Evolutionary conservation across 164 flowering plant species (phyloP).

Genomic region (Echeveria elegans): DNA sequence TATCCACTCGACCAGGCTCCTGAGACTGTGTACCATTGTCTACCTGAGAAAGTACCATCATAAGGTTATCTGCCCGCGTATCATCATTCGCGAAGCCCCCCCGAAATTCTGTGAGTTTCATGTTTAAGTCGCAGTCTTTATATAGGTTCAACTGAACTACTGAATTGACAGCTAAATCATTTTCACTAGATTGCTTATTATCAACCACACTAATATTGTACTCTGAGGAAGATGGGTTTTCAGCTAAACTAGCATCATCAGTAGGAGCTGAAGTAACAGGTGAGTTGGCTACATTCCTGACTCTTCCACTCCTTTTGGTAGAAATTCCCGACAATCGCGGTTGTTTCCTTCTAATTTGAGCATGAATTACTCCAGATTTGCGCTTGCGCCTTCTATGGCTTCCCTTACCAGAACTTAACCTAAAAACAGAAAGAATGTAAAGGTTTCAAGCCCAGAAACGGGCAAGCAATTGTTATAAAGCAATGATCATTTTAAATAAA

Average conservation of each 20-base stretch:
- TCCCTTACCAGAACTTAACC: conserved; percentile 39
- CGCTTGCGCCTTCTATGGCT: conserved; percentile 53
- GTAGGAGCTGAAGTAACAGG: conserved; percentile 18
- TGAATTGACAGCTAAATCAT: conserved; percentile 17
- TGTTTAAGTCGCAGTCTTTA: conserved; percentile 32
- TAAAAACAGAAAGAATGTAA: conserved; percentile 7
- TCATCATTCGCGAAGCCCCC: conserved; percentile 18
- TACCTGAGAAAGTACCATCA: conserved; percentile 26
- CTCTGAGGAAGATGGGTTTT: conserved; percentile 12
- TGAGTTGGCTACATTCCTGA: conserved; percentile 13
- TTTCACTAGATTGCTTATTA: conserved; percentile 21
- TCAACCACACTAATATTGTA: conserved; percentile 14
- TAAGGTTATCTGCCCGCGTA: conserved; percentile 19
- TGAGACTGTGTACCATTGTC: conserved; percentile 17
- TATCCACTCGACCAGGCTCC: conserved; percentile 20
- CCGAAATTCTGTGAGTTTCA: conserved; percentile 37
- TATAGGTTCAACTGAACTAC: conserved; percentile 14
- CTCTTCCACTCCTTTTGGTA: conserved; percentile 11
- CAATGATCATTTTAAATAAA: background rate
- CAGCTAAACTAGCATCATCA: conserved; percentile 12
- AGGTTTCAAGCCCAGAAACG: background rate
- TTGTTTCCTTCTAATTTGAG: conserved; percentile 59
- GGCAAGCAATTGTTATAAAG: background rate
- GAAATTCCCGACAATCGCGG: conserved; percentile 15
- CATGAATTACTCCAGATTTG: conserved; percentile 32